These are phyloP conservation scores for Rhodotorula glutinis DNA, from an alignment of 1,284 basidiomycete species.

Conservation along the genomic window DNA sequence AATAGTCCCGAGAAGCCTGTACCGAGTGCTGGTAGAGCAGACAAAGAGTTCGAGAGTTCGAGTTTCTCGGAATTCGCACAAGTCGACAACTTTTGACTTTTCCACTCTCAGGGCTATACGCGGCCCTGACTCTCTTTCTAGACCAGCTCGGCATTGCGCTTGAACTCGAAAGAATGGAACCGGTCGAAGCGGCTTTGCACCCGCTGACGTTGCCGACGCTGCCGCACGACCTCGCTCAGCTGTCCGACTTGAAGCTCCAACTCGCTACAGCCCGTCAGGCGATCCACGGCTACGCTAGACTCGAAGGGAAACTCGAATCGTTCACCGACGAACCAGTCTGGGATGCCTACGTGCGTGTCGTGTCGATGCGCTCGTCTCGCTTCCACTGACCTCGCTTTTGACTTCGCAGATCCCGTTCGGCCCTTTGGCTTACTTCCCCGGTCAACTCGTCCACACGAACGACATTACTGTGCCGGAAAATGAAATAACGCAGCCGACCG, in stretches of 20 bases:
- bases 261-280: constrained; percentile 1
- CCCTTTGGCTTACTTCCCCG: constrained; percentile 34
- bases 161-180: background rate
- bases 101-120: too few relatives aligned
- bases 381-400: background rate
- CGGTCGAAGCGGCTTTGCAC: constrained; percentile 2
- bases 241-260: constrained; percentile 6
- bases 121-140: too few relatives aligned
- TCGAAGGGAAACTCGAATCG: constrained; percentile 17
- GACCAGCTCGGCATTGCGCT: too few relatives aligned
- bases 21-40: too few relatives aligned
- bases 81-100: too few relatives aligned
- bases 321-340: constrained; percentile 35
- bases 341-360: constrained; percentile 26
- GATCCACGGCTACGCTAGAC: background rate
- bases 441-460: constrained; percentile 37
- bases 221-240: constrained; percentile 7
- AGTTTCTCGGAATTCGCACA: too few relatives aligned
- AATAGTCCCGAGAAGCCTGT: too few relatives aligned
- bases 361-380: background rate
- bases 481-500: background rate
- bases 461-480: constrained; percentile 19
- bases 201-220: constrained; percentile 27
- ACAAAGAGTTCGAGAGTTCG: too few relatives aligned
- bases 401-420: constrained; percentile 33